Evolutionary conservation across 768 basidiomycete species (phyloP), one percentile per base, ranked within the genome.

Genomic region (Glaciozyma martinii): DNA sequence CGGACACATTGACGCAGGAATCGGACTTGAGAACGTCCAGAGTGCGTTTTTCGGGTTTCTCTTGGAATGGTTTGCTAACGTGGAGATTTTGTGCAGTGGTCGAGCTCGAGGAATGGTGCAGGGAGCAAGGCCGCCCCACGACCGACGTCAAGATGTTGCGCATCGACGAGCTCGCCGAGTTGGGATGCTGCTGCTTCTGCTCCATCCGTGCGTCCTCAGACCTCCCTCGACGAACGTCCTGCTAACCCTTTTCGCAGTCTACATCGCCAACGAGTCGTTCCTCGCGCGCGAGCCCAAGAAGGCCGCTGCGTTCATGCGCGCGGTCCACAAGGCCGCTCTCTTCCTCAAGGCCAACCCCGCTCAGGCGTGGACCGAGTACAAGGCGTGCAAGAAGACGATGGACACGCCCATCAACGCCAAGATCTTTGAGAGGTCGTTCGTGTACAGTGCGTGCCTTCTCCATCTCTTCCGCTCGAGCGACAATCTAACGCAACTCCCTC

Each of bases 101-200:
- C 56, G 72, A 73, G 65, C 64, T 73, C 50, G 63, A 71, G 57
- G 49, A 50, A 43, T 56, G 21, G 30, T 61, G 64, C 61, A 56
- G 53, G 55, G 55, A 64, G 40, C 60, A 54, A 63, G 68, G 60
- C 25, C 67, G 70, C n/a, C 64, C 72, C 25, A 32, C 50, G 47
- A 50, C 59, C 30, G 72, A 73, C 65, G 70, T 71, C 66, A 62
- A 69, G 44, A 70, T 71, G 64, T 56, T 67, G 44, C 59, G 72
- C 37, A 73, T 73, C 60, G 72, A 73, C 55, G 63, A 70, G 52
- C 60, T 71, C 25, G 70, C 70, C 30, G 66, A 64, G 56, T 66
- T 73, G 10, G 71, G 71, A 21, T 72, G 71, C 62, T 72, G 71
- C 46, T 70, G 67, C 59, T 72, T 70, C 61, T 72, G 67, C 62